Conservation (phyloP, 1,284 basidiomycete species). For the Irpex sp. region DNA sequence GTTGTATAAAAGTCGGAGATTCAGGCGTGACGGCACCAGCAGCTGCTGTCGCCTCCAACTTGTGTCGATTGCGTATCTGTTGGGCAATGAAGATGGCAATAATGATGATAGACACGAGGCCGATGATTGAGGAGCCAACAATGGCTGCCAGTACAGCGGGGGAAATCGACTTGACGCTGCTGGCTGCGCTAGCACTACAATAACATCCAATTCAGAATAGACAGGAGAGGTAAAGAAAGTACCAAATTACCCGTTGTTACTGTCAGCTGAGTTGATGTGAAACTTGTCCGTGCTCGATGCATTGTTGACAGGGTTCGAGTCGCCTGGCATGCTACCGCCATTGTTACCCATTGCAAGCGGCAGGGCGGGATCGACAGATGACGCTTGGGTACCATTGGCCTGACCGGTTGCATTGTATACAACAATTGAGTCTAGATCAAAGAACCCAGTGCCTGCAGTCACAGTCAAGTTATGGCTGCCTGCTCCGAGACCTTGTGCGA, state of each 20-base stretch:
- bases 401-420: constrained; percentile 20
- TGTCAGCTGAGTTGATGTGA: constrained; percentile 10
- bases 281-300: not conserved
- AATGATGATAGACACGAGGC: constrained; percentile 28
- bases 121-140: constrained; percentile 27
- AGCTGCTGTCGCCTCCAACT: not conserved
- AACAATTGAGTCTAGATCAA: constrained; percentile 41
- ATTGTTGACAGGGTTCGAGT: constrained; percentile 3
- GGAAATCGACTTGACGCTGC: constrained; percentile 10
- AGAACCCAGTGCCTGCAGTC: constrained; percentile 29
- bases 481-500: constrained; percentile 32
- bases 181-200: not conserved
- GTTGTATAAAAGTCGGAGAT: constrained; percentile 35
- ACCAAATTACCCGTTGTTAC: constrained; percentile 11
- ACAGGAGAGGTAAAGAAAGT: not conserved
- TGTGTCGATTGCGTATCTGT: constrained; percentile 9
- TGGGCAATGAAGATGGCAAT: constrained; percentile 29
- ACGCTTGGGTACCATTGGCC: not conserved
- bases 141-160: constrained; percentile 27
- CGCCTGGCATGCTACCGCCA: not conserved
- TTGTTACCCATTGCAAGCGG: not conserved
- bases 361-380: not conserved
- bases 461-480: constrained; percentile 32
- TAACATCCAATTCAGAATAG: not conserved
- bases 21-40: constrained; percentile 16